Evolutionary conservation across 805 yeast species (phyloP), one percentile per base, ranked within the genome.

Genomic region (Myxozyma mucilagina): DNA sequence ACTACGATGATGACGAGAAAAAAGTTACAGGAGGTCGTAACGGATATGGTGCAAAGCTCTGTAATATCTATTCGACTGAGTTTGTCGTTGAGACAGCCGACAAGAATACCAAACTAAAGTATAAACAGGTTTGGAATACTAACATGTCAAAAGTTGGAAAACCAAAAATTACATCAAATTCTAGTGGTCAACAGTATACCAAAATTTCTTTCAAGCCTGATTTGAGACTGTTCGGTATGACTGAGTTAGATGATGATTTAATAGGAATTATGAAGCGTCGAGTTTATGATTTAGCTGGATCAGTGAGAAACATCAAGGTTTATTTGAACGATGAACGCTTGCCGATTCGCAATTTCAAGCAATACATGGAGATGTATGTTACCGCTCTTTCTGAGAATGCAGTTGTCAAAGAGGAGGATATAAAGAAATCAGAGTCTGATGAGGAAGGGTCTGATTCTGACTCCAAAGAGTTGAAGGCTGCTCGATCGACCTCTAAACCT

Each of bases 11-110:
- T 73, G 84, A 93, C 65, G 89, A 94, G 71, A 89, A 90, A 75
- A 94, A 94, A 74, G 97, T 94, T 38, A 90, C 96, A 1, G 99
- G 99, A 78, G 99, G 99, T 75, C 85, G 99, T 79, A 94, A 94
- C 73, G 99, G 99, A 65, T 94, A 86, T 72, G 99, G 99, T 75
- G 99, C 99, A 52, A 94, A 94, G 71, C 75, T 94, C 58, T 94
- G 99, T 83, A 94, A 94, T 74, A 94, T 94, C 64, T 94, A 93
- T 74, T 90, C 97, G 31, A 88, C 91, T 3, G 87, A 87, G 70
- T 94, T 94, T 72, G 82, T 79, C 13, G 81, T 94, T 34, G 97
- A 91, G 73, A 94, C 99, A 6, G 93, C 96, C 18, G 97, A 94
- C 74, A 81, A 84, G 55, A 75, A 72, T 48, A 77, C 80, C 10